Base-by-base conservation (phyloP, 1,284 basidiomycete genomes). In the Chalciporus sp. region DNA sequence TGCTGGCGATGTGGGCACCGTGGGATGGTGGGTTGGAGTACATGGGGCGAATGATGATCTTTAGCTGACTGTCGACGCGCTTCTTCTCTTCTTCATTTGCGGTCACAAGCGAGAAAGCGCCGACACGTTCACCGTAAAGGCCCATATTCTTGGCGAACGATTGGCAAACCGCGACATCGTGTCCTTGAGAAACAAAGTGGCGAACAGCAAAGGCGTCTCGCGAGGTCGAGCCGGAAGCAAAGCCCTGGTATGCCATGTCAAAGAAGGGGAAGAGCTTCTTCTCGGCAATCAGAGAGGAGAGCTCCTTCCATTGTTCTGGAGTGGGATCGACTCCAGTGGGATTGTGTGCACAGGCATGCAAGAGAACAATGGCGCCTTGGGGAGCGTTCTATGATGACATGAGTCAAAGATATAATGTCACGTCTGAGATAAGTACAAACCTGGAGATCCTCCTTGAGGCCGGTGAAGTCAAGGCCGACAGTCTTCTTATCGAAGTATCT, bases 71-170 rank as follows among this genome's bases (percentile, higher is more conserved):
- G 73, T 94, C 89, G 48, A 96, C 86, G 48, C 94, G 87, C 46
- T 88, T 91, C 72, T 89, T 93, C 74, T 97, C 94, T 61, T 91
- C 92, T 47, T 85, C 77, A 61, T 83, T 83, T 55, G 75, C 72
- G 43, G 85, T 85, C 48, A 90, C 86, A 64, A 98, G 73, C 20
- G 93, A 95, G 82, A 99, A 94, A n/a, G 92, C 90, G 19, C 95
- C 95, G 55, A 94, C 92, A 69, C 95, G 92, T 76, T 98, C 95
- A 61, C 95, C 97, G 73, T 99, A 99, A 39, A 99, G 83, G 57
- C 97, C 96, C 83, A 98, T 96, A 81, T 99, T 99, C 83, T 99
- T 99, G 51, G 97, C 97, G 74, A 98, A 99, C 51, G 92, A 95
- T 75, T 99, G 97, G 57, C 88, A 80, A 44, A 95, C 83, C 14